phyloP scores from a whole-genome alignment of 441 rosid species.

The Erodium texanum region DNA sequence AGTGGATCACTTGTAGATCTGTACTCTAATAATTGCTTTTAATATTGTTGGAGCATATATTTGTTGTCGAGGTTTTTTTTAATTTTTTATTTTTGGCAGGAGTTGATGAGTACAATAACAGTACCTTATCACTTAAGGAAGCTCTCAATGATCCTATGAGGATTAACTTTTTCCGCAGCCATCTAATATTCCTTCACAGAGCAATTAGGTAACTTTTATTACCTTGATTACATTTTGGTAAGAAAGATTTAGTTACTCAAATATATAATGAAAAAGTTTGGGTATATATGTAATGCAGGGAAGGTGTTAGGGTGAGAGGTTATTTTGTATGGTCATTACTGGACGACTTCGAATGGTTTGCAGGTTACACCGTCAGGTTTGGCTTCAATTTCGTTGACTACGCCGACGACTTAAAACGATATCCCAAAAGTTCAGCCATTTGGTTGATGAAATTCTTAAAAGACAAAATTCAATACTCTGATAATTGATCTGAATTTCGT shows the following conservation, averaged over 20 bases:
- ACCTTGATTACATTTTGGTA: too few species aligned
- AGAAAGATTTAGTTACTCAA: too few species aligned
- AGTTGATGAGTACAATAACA: constrained; percentile 22
- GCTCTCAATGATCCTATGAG: constrained; percentile 19
- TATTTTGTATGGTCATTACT: constrained; percentile 34
- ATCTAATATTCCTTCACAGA: constrained; percentile 24
- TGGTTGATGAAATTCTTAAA: constrained; percentile 30
- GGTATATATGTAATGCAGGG: constrained; percentile 7
- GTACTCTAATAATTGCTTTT: too few species aligned
- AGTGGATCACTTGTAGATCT: too few species aligned
- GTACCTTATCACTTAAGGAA: neutral
- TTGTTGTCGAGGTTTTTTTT: too few species aligned
- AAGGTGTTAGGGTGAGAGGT: constrained; percentile 31
- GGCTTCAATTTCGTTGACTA: constrained; percentile 31
- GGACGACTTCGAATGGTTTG: constrained; percentile 32
- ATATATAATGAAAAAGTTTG: neutral
- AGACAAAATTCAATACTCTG: neutral
- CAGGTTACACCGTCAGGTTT: constrained; percentile 31
- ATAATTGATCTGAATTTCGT: too few species aligned
- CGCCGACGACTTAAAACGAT: constrained; percentile 27
- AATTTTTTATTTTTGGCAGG: constrained; percentile 16
- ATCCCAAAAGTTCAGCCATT: constrained; percentile 30
- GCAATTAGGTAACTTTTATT: constrained; percentile 25
- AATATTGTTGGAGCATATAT: too few species aligned
- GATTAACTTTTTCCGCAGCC: constrained; percentile 25